Conservation (phyloP, 441 rosid genomes). For the Erysimum cheiri region DNA sequence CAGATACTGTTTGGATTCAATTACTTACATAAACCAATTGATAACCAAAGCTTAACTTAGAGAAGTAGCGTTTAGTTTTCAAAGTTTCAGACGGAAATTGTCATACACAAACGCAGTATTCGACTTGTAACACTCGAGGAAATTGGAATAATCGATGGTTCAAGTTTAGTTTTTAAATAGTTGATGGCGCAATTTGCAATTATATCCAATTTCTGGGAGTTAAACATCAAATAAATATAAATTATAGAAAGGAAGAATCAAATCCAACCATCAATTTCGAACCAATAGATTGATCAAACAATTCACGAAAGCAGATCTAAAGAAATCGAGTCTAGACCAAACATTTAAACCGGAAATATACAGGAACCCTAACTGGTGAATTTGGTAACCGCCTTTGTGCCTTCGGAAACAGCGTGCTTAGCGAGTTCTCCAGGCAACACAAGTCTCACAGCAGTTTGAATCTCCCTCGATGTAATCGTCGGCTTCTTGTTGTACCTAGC, state of each 20-base stretch:
- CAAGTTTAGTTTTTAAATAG: too few relatives aligned
- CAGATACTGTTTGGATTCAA: too few relatives aligned
- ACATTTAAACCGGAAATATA: neutral
- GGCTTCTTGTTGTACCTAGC: slow-evolving; percentile 56
- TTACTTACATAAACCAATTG: neutral
- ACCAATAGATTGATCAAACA: too few relatives aligned
- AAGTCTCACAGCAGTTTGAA: slow-evolving; percentile 53
- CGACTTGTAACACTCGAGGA: too few relatives aligned
- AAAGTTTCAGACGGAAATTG: too few relatives aligned
- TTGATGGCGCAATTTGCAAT: too few relatives aligned
- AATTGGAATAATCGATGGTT: too few relatives aligned
- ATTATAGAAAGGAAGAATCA: too few relatives aligned
- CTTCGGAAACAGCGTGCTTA: slow-evolving; percentile 53
- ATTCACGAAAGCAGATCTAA: neutral
- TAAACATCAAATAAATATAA: too few relatives aligned
- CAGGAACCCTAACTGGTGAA: slow-evolving; percentile 46
- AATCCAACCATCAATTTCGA: too few relatives aligned
- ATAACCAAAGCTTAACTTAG: neutral
- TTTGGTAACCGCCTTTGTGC: slow-evolving; percentile 56
- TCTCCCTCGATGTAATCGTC: slow-evolving; percentile 52
- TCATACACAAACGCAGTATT: too few relatives aligned
- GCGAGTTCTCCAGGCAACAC: slow-evolving; percentile 55
- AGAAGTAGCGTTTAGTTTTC: neutral
- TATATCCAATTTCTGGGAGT: too few relatives aligned
- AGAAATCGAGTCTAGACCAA: neutral